Conservation (phyloP, 2,329 filamentous ascomycete species). For the Neonectria ditissima region DNA sequence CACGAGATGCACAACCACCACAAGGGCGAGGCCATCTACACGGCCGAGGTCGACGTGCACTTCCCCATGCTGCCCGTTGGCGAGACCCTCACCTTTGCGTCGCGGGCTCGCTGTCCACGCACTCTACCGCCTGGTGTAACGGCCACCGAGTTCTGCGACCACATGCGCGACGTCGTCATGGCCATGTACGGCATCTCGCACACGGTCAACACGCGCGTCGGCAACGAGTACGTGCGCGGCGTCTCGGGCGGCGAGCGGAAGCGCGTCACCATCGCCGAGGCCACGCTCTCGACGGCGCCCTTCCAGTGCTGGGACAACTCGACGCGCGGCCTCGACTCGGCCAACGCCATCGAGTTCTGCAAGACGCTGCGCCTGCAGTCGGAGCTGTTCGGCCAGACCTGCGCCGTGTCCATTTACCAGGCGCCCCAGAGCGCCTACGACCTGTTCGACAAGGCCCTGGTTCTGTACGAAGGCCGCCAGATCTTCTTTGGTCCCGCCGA, state of each 20-base stretch:
- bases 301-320: constrained; percentile 30
- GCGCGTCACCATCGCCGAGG: constrained; percentile 27
- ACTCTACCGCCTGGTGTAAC: constrained; percentile 20
- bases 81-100: constrained; percentile 28
- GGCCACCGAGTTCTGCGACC: constrained; percentile 16
- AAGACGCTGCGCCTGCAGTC: constrained; percentile 24
- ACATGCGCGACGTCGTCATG: constrained; percentile 28
- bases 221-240: constrained; percentile 26
- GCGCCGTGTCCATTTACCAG: constrained; percentile 28
- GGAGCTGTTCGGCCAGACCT: constrained; percentile 24
- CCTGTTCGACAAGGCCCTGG: constrained; percentile 26
- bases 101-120: constrained; percentile 20
- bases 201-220: constrained; percentile 26
- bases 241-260: constrained; percentile 26
- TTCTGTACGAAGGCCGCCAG: constrained; percentile 24
- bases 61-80: constrained; percentile 28
- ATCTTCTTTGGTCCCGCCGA: constrained; percentile 23
- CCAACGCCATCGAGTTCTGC: constrained; percentile 28
- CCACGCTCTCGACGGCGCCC: constrained; percentile 20
- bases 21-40: constrained; percentile 29
- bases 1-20: constrained; percentile 26
- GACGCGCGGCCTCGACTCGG: constrained; percentile 20
- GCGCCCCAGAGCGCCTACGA: constrained; percentile 27
- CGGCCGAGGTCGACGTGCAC: constrained; percentile 24
- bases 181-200: constrained; percentile 30